These are phyloP conservation scores for Primulina tabacum DNA, from an alignment of 257 asterid species.

Conservation along the genomic window DNA sequence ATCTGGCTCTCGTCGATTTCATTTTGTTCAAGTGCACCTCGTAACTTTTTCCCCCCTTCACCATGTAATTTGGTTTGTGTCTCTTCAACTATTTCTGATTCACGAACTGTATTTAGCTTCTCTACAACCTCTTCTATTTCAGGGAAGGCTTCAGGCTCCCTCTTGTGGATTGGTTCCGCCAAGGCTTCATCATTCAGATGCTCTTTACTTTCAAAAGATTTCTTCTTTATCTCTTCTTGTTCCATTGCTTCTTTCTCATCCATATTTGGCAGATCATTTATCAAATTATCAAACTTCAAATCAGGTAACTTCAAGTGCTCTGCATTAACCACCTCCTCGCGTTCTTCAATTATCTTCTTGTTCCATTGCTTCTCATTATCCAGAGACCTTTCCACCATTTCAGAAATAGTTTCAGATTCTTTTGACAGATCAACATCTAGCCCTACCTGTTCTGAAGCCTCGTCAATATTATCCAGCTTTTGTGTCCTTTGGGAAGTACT, in stretches of 20 bases:
- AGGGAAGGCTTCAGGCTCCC: slow-evolving; percentile 22
- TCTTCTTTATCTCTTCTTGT: slow-evolving; percentile 27
- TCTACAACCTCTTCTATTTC: slow-evolving; percentile 30
- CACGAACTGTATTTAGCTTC: slow-evolving; percentile 28
- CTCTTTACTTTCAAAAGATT: slow-evolving; percentile 31
- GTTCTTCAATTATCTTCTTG: slow-evolving; percentile 29
- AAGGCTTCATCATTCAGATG: slow-evolving; percentile 34
- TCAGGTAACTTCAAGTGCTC: slow-evolving; percentile 23
- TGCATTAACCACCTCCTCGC: slow-evolving; percentile 22
- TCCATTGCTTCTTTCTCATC: slow-evolving; percentile 22
- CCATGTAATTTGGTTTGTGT: slow-evolving; percentile 28
- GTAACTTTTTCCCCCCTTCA: slow-evolving; percentile 30
- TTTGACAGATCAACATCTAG: slow-evolving; percentile 20
- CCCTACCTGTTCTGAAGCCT: slow-evolving; percentile 27
- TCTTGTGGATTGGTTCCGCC: slow-evolving; percentile 26
- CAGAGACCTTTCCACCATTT: slow-evolving; percentile 21
- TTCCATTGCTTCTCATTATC: no score
- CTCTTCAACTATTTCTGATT: slow-evolving; percentile 32
- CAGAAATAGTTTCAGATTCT: slow-evolving; percentile 27
- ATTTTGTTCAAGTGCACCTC: slow-evolving; percentile 27
- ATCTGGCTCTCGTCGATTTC: slow-evolving; percentile 30
- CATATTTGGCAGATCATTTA: slow-evolving; percentile 22
- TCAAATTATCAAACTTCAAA: slow-evolving; percentile 25
- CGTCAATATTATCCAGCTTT: slow-evolving; percentile 29
- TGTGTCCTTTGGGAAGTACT: slow-evolving; percentile 28